A percentile compares a stretch with the other conserved stretches of the same genome.
Evolutionary conservation across 2,329 filamentous ascomycete species (phyloP).

Genomic region (Pseudonectria buxi): DNA sequence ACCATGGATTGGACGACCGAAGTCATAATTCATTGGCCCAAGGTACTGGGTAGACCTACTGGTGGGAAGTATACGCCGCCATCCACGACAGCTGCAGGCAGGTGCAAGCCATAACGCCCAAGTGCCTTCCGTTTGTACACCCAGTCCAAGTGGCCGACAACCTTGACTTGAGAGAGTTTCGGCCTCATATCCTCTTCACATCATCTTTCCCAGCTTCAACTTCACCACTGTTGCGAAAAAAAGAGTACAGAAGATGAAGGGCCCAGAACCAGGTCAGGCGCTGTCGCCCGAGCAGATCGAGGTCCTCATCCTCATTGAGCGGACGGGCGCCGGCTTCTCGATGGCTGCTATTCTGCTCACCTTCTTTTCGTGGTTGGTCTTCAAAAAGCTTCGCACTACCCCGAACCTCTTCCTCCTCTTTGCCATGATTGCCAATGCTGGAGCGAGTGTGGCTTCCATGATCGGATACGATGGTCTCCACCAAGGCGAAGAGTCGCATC

Average conservation of each 20-base stretch:
- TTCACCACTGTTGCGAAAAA: too few relatives aligned
- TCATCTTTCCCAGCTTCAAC: too few relatives aligned
- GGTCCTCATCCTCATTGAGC: slow-evolving; percentile 44
- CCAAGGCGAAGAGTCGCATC: slow-evolving; percentile 42
- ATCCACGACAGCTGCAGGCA: too few relatives aligned
- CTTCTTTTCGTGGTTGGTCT: slow-evolving; percentile 41
- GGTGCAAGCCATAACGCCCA: too few relatives aligned
- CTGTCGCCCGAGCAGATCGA: slow-evolving; percentile 33
- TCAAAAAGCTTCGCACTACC: slow-evolving; percentile 47
- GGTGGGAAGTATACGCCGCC: too few relatives aligned
- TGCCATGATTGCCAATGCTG: slow-evolving; percentile 36
- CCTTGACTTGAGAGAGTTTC: too few relatives aligned
- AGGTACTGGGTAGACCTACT: too few relatives aligned
- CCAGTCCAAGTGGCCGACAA: too few relatives aligned
- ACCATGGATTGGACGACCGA: too few relatives aligned
- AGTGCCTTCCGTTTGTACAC: too few relatives aligned
- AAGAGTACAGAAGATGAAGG: slow-evolving; percentile 17
- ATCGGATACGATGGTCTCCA: slow-evolving; percentile 61
- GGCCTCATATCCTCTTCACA: too few relatives aligned
- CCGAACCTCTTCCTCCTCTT: slow-evolving; percentile 45
- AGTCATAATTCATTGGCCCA: too few relatives aligned
- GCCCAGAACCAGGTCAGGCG: slow-evolving; percentile 4
- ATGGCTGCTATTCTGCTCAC: slow-evolving; percentile 44
- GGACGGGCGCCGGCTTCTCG: slow-evolving; percentile 47
- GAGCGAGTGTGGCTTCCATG: slow-evolving; percentile 57